Evolutionary conservation across 305 asterid genomes (phyloP).

Genomic region (Fraxinus velutina): DNA sequence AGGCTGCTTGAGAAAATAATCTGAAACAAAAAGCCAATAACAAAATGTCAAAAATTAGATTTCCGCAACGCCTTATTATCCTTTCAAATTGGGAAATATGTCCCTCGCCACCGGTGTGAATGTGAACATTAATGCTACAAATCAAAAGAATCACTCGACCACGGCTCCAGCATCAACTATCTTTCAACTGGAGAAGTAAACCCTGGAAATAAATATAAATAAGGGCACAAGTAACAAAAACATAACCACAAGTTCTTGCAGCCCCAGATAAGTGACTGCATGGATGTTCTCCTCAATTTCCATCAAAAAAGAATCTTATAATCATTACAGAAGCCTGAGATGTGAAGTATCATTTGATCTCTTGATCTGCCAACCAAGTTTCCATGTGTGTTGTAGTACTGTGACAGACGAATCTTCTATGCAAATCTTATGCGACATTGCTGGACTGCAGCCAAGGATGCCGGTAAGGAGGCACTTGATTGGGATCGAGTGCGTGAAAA

Average conservation of each 20-base stretch:
- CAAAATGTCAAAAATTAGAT: not conserved
- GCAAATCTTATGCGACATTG: conserved; percentile 71
- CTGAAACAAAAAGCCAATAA: not conserved
- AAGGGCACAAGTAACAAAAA: conserved; percentile 12
- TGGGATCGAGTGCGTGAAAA: conserved; percentile 77
- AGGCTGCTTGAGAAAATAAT: not conserved
- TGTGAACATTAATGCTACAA: conserved; percentile 32
- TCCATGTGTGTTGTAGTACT: conserved; percentile 85
- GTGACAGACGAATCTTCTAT: conserved; percentile 85
- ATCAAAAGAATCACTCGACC: conserved; percentile 40
- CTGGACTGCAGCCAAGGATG: conserved; percentile 76
- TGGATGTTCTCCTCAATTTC: not conserved
- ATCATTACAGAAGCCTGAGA: conserved; percentile 64
- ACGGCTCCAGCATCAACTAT: conserved; percentile 33
- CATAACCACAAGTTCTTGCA: not conserved
- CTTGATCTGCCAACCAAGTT: conserved; percentile 85
- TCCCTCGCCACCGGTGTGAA: conserved; percentile 19
- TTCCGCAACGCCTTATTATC: not conserved
- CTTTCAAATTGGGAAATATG: conserved; percentile 26
- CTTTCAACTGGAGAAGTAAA: conserved; percentile 25
- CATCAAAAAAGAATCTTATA: not conserved
- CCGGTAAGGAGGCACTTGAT: conserved; percentile 81
- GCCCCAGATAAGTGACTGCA: not conserved
- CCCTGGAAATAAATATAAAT: conserved; percentile 10
- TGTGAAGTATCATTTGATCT: conserved; percentile 87